phyloP scores from a whole-genome alignment of 1,284 basidiomycete species.

The Ceratobasidium sp. region DNA sequence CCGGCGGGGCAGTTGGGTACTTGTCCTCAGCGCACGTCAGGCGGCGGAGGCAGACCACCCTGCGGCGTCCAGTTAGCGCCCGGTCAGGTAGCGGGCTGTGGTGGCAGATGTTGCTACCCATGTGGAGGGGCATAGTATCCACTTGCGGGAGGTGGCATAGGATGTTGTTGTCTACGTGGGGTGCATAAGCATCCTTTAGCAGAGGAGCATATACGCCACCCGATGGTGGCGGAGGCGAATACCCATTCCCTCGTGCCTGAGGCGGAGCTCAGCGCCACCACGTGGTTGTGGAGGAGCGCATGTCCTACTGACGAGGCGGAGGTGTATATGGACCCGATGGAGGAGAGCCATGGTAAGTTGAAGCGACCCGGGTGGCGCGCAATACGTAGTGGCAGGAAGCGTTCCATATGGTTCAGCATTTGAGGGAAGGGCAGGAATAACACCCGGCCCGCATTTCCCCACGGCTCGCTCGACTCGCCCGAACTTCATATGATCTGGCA shows the following conservation, averaged over 20 bases:
- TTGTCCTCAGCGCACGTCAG: conserved; percentile 56
- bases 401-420: conserved; percentile 13
- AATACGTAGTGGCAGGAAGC: not conserved
- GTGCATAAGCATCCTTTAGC: conserved; percentile 55
- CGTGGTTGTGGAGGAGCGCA: conserved; percentile 50
- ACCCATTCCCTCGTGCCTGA: conserved; percentile 57
- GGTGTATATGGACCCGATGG: conserved; percentile 52
- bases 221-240: conserved; percentile 56
- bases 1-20: conserved; percentile 56
- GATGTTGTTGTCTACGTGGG: conserved; percentile 50
- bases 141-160: conserved; percentile 25
- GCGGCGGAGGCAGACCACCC: conserved; percentile 50
- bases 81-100: conserved; percentile 33
- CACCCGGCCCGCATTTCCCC: conserved; percentile 5
- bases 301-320: conserved; percentile 50
- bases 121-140: conserved; percentile 56
- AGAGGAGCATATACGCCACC: conserved; percentile 57
- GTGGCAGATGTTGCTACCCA: conserved; percentile 34
- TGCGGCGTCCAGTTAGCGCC: conserved; percentile 43
- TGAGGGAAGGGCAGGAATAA: not conserved
- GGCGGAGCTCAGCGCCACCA: conserved; percentile 55
- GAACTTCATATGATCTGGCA: conserved; percentile 8
- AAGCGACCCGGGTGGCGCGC: not conserved
- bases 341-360: conserved; percentile 47
- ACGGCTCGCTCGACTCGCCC: not conserved